Percentiles rank a stretch among this genome's conserved stretches.
These are phyloP conservation scores for Citrus glauca DNA, from an alignment of 345 rosid genomes.

Conservation along the genomic window DNA sequence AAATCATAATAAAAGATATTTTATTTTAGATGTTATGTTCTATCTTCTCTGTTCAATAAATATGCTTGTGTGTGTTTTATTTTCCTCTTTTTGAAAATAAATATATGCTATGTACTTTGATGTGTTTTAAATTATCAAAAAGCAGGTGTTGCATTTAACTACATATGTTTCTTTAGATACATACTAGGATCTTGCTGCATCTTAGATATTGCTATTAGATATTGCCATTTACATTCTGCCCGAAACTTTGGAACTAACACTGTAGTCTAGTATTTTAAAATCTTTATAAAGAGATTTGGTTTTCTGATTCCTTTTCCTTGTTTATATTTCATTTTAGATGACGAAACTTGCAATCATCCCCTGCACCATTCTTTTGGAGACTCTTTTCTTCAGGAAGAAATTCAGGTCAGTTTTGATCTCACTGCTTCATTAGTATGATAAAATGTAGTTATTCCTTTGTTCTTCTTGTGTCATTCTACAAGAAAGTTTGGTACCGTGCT, in stretches of 20 bases:
- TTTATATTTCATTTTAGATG: conserved; percentile 55
- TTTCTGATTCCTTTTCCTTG: conserved; percentile 16
- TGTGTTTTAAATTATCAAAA: not conserved
- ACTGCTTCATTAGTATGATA: conserved; percentile 1
- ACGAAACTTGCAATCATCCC: conserved; percentile 99
- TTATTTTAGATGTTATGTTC: not conserved
- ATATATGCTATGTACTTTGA: not conserved
- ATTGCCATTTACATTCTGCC: conserved; percentile 4
- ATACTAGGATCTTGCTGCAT: not conserved
- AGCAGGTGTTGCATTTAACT: not conserved
- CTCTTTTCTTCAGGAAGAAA: conserved; percentile 88
- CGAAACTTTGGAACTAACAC: not conserved
- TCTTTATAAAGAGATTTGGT: not conserved
- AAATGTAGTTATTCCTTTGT: conserved; percentile 10
- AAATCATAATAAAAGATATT: not conserved
- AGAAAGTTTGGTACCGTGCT: not conserved
- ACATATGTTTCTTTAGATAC: not conserved
- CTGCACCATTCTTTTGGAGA: conserved; percentile 97
- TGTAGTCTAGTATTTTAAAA: not conserved
- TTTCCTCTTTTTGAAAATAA: not conserved
- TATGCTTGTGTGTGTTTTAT: not conserved
- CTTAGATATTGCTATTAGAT: not conserved
- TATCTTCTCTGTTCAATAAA: not conserved
- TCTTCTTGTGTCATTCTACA: not conserved
- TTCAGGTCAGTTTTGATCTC: conserved; percentile 65